Conservation (phyloP, 495 filamentous ascomycete genomes). For the Jackrogersella minutella region DNA sequence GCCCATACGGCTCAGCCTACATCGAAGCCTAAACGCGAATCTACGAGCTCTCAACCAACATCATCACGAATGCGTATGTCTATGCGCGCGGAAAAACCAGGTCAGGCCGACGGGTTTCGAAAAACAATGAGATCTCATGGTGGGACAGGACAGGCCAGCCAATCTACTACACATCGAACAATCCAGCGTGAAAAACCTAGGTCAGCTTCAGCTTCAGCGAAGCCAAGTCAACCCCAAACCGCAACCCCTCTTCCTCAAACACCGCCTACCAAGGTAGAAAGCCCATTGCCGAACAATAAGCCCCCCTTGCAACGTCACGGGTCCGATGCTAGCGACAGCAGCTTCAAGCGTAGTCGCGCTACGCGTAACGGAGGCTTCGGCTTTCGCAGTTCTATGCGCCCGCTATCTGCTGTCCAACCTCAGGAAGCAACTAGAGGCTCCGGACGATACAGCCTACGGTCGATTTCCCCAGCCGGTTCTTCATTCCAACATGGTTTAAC, state of each 20-base stretch:
- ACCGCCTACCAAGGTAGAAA: background rate
- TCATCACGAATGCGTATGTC: constrained; percentile 51
- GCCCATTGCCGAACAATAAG: constrained; percentile 25
- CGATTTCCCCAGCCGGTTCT: constrained; percentile 49
- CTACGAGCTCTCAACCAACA: constrained; percentile 2
- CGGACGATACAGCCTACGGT: constrained; percentile 52
- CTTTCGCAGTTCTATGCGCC: constrained; percentile 55
- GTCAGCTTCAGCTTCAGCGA: constrained; percentile 17
- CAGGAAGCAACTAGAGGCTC: constrained; percentile 29
- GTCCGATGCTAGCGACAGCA: constrained; percentile 59
- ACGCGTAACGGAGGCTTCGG: constrained; percentile 29
- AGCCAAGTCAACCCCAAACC: constrained; percentile 8
- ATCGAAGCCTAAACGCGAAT: constrained; percentile 44
- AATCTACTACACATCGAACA: constrained; percentile 23
- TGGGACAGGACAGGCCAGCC: constrained; percentile 21
- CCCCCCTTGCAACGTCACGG: constrained; percentile 47
- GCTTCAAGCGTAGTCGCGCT: constrained; percentile 54
- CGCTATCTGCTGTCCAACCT: constrained; percentile 35
- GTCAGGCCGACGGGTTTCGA: constrained; percentile 43
- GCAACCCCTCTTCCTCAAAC: constrained; percentile 7
- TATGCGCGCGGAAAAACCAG: constrained; percentile 42
- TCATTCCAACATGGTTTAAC: constrained; percentile 33
- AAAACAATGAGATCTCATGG: constrained; percentile 46
- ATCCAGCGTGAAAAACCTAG: constrained; percentile 16
- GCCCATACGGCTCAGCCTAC: constrained; percentile 54